Percentiles rank a stretch among this genome's conserved stretches.
Conservation (phyloP, 2,329 filamentous ascomycete species). For the Epichloe hybrida region DNA sequence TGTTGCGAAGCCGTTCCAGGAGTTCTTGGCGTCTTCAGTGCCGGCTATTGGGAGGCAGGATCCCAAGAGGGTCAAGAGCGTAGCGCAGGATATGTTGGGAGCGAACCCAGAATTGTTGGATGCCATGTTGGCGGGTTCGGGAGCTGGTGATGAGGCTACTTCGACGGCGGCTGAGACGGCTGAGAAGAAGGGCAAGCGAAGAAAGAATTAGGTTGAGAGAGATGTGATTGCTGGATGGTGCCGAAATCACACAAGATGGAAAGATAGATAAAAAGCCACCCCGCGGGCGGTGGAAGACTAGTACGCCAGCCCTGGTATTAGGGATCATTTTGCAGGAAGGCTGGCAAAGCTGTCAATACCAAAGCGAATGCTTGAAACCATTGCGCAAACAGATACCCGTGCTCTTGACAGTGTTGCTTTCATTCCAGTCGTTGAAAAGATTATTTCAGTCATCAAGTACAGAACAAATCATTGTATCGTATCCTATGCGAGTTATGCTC, state of each 20-base stretch:
- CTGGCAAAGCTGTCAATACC: not conserved
- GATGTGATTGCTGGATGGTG: not conserved
- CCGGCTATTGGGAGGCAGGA: slow-evolving; percentile 53
- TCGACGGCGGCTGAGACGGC: slow-evolving; percentile 20
- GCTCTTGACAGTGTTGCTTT: not conserved
- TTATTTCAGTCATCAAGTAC: not conserved
- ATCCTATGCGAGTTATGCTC: not conserved
- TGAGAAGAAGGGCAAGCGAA: slow-evolving; percentile 31
- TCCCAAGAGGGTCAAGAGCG: slow-evolving; percentile 36
- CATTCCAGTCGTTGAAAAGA: too few species aligned
- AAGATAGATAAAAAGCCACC: not conserved
- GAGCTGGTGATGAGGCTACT: slow-evolving; percentile 16
- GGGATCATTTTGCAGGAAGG: not conserved
- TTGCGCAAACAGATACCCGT: not conserved
- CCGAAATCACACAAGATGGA: not conserved
- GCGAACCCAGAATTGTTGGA: slow-evolving; percentile 35
- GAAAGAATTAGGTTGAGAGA: slow-evolving; percentile 24
- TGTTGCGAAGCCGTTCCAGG: slow-evolving; percentile 63
- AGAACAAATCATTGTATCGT: not conserved
- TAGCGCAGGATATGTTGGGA: slow-evolving; percentile 23
- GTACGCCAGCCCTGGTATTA: not conserved
- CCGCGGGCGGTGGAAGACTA: not conserved
- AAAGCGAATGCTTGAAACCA: not conserved
- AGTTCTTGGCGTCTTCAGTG: slow-evolving; percentile 57
- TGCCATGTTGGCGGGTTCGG: slow-evolving; percentile 24